A percentile compares a stretch with the other conserved stretches of the same genome.
Evolutionary conservation across 106 monocot species (phyloP).

Genomic region (Acorus calamus): DNA sequence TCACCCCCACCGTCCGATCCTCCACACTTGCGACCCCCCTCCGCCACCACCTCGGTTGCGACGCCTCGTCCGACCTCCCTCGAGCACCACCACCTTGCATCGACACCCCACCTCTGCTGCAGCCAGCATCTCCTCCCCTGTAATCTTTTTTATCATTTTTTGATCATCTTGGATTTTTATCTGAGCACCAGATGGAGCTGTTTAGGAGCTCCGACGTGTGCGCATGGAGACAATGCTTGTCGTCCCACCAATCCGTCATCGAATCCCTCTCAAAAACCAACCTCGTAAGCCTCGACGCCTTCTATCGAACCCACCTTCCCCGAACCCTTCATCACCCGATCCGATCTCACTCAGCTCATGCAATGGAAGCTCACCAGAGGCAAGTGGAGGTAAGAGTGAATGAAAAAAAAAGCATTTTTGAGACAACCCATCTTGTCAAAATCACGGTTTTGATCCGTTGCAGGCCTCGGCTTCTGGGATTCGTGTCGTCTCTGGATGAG

Average conservation of each 20-base stretch:
- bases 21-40: too few relatives aligned
- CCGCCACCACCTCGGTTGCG: too few relatives aligned
- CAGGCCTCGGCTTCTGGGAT: slow-evolving; percentile 69
- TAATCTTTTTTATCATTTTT: too few relatives aligned
- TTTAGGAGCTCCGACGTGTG: slow-evolving; percentile 31
- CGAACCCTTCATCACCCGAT: slow-evolving; percentile 52
- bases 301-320: slow-evolving; percentile 69
- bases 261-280: slow-evolving; percentile 48
- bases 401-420: too few relatives aligned
- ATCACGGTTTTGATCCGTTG: neutral
- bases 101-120: too few relatives aligned
- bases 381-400: slow-evolving; percentile 57
- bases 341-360: slow-evolving; percentile 67
- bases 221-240: slow-evolving; percentile 47
- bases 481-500: slow-evolving; percentile 48
- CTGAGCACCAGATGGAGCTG: too few relatives aligned
- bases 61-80: too few relatives aligned
- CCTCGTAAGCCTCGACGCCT: slow-evolving; percentile 55
- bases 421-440: neutral
- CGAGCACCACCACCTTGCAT: too few relatives aligned
- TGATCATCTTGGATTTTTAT: too few relatives aligned
- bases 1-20: too few relatives aligned
- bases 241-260: slow-evolving; percentile 30
- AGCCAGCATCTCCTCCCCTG: too few relatives aligned
- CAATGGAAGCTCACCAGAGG: slow-evolving; percentile 97